Conservation (phyloP, 805 yeast genomes). For the Candida ficus region DNA sequence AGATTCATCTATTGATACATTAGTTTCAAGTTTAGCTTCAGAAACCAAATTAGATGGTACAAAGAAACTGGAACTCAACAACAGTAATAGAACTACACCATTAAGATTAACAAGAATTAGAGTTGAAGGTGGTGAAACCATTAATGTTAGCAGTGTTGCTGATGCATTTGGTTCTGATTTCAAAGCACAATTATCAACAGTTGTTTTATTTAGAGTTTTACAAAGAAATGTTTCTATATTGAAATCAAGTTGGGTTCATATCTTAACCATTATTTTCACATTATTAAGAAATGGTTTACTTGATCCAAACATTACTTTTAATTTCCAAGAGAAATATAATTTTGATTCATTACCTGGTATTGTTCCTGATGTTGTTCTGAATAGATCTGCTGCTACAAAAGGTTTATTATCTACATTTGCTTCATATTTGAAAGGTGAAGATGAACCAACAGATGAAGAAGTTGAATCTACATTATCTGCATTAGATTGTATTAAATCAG, state of each 20-base stretch:
- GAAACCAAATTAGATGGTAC: conserved; percentile 58
- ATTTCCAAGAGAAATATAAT: conserved; percentile 53
- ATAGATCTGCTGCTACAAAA: conserved; percentile 57
- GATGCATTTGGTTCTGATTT: conserved; percentile 85
- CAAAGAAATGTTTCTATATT: conserved; percentile 50
- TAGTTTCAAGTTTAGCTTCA: conserved; percentile 61
- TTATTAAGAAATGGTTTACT: conserved; percentile 71
- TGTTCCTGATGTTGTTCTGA: conserved; percentile 60
- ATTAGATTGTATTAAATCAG: conserved; percentile 73
- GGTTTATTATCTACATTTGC: conserved; percentile 91
- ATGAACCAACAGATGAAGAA: conserved; percentile 93
- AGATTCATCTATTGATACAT: conserved; percentile 52
- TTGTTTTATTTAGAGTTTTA: conserved; percentile 75
- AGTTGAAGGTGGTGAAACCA: conserved; percentile 24
- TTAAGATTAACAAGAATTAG: conserved; percentile 22
- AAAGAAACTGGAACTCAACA: conserved; percentile 3
- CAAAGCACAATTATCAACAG: conserved; percentile 86
- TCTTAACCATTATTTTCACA: conserved; percentile 55
- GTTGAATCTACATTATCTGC: conserved; percentile 82
- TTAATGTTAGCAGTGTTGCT: conserved; percentile 77
- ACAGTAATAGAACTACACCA: conserved; percentile 6
- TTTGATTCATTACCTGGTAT: conserved; percentile 55
- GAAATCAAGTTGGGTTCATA: conserved; percentile 46
- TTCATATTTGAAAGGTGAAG: conserved; percentile 89
- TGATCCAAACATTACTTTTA: conserved; percentile 57